These are phyloP conservation scores for Alternaria infectoria DNA, from an alignment of 2,329 filamentous ascomycete species.

Conservation along the genomic window DNA sequence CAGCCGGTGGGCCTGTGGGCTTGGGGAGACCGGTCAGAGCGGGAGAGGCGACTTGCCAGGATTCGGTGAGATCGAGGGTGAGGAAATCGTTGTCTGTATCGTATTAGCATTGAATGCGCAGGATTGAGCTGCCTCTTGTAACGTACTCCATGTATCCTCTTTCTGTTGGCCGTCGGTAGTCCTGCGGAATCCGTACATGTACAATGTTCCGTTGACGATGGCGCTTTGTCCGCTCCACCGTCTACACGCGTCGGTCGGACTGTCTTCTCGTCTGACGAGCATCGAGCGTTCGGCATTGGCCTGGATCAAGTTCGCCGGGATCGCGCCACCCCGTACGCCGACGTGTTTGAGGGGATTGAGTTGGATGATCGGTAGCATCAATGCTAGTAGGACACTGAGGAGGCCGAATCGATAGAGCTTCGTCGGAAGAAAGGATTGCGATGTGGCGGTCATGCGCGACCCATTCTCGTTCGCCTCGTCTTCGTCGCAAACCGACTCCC, in stretches of 20 bases:
- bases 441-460: constrained; percentile 2
- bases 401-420: constrained; percentile 38
- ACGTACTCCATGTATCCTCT: constrained; percentile 72
- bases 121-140: not conserved
- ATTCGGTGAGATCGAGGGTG: constrained; percentile 71
- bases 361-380: constrained; percentile 44
- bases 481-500: constrained; percentile 36
- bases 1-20: constrained; percentile 72
- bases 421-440: constrained; percentile 17
- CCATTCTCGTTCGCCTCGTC: constrained; percentile 24
- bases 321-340: constrained; percentile 35
- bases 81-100: constrained; percentile 67
- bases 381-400: constrained; percentile 37
- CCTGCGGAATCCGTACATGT: constrained; percentile 75
- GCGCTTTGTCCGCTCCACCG: constrained; percentile 58
- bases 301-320: constrained; percentile 30
- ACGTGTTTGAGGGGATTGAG: constrained; percentile 32
- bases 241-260: constrained; percentile 44
- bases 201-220: constrained; percentile 75
- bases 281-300: constrained; percentile 14
- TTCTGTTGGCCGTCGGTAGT: constrained; percentile 64
- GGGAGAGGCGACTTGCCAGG: constrained; percentile 72
- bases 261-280: constrained; percentile 38
- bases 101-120: constrained; percentile 7
- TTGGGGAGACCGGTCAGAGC: constrained; percentile 66